Evolutionary conservation across 73 alveolate species (phyloP).

Genomic region (Paramecium primaurelia): DNA sequence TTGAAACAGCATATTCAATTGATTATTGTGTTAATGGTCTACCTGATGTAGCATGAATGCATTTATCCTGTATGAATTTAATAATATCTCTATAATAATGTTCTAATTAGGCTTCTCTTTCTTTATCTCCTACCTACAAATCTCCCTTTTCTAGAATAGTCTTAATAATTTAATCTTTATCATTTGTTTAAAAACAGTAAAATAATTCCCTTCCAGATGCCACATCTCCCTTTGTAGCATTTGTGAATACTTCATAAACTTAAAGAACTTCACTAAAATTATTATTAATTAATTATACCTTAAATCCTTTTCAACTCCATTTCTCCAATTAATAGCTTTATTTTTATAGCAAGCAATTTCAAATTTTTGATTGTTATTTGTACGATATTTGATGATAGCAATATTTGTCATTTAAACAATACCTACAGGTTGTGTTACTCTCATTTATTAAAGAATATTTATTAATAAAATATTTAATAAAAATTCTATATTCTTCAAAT

Average conservation of each 20-base stretch:
- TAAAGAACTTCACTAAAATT: slow-evolving; percentile 87
- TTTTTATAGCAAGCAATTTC: slow-evolving; percentile 97
- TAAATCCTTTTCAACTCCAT: slow-evolving; percentile 90
- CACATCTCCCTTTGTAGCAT: slow-evolving; percentile 96
- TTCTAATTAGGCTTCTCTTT: slow-evolving; percentile 77
- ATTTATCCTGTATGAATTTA: slow-evolving; percentile 73
- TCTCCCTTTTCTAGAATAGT: slow-evolving; percentile 96
- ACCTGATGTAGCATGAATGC: slow-evolving; percentile 76
- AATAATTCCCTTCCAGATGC: slow-evolving; percentile 86
- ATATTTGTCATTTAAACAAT: slow-evolving; percentile 85
- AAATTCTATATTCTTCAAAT: background rate
- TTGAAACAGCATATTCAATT: slow-evolving; percentile 82
- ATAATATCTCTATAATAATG: slow-evolving; percentile 79
- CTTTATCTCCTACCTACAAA: slow-evolving; percentile 82
- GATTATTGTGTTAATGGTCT: slow-evolving; percentile 75
- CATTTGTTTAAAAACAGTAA: slow-evolving; percentile 77
- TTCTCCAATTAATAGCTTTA: slow-evolving; percentile 92
- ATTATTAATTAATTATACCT: background rate
- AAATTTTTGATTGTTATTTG: slow-evolving; percentile 69
- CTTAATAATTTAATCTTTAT: slow-evolving; percentile 83
- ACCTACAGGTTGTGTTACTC: slow-evolving; percentile 75
- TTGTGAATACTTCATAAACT: slow-evolving; percentile 85
- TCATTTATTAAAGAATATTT: slow-evolving; percentile 6
- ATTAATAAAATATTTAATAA: background rate
- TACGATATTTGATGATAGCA: slow-evolving; percentile 78